Evolutionary conservation across 768 basidiomycete species (phyloP).

Genomic region (Calocybe gangraenosa): DNA sequence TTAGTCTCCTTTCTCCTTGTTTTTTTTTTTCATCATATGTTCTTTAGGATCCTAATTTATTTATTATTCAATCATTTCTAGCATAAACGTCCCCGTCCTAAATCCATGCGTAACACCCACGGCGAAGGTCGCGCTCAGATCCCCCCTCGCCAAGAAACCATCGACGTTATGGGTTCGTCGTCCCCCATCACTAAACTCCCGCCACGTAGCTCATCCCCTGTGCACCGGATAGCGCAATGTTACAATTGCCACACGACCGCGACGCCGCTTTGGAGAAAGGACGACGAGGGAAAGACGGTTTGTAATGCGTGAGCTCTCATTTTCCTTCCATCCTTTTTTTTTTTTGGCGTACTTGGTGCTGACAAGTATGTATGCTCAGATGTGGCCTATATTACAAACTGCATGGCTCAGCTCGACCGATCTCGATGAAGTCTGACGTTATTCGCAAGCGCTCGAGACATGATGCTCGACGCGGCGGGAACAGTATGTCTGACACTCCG

Average conservation of each 20-base stretch:
- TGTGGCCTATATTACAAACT: constrained; percentile 85
- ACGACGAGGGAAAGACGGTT: constrained; percentile 87
- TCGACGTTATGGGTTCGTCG: constrained; percentile 67
- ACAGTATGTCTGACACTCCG: constrained; percentile 58
- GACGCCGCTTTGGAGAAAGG: constrained; percentile 87
- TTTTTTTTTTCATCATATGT: not conserved
- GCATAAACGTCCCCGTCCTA: constrained; percentile 87
- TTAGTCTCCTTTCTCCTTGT: constrained; percentile 27
- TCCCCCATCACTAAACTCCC: constrained; percentile 24
- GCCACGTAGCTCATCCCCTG: constrained; percentile 25
- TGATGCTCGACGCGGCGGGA: constrained; percentile 60
- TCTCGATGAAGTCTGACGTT: constrained; percentile 89
- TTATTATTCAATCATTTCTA: constrained; percentile 27
- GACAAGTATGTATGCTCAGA: constrained; percentile 31
- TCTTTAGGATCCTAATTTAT: not conserved
- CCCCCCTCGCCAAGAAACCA: constrained; percentile 62
- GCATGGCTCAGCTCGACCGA: constrained; percentile 80
- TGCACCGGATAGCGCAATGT: constrained; percentile 62
- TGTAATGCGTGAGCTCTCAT: constrained; percentile 75
- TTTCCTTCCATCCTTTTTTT: constrained; percentile 13
- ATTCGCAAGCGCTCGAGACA: constrained; percentile 85
- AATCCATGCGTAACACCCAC: constrained; percentile 78
- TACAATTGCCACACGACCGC: constrained; percentile 90
- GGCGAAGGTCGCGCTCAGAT: constrained; percentile 66
- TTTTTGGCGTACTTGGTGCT: too few relatives aligned